phyloP scores from a whole-genome alignment of 1,284 basidiomycete species.

The Sporisorium sorghi region DNA sequence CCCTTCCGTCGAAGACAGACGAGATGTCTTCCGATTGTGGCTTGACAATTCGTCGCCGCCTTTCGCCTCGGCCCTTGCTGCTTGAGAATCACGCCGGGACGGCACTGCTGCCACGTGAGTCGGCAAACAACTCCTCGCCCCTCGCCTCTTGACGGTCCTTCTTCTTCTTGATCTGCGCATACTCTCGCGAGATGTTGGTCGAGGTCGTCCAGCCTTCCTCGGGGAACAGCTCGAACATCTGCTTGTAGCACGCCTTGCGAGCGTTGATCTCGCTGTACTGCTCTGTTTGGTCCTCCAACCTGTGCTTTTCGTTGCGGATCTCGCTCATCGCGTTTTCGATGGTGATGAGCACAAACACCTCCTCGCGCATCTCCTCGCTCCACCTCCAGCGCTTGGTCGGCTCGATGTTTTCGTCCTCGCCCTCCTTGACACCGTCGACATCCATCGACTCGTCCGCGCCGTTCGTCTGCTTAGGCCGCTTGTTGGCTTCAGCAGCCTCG shows the following conservation, averaged over 20 bases:
- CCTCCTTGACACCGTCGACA: slow-evolving; percentile 29
- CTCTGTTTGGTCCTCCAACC: slow-evolving; percentile 61
- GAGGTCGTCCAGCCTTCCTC: slow-evolving; percentile 65
- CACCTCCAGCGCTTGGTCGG: slow-evolving; percentile 63
- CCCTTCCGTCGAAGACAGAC: too few relatives aligned
- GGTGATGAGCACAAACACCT: slow-evolving; percentile 61
- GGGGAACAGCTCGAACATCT: slow-evolving; percentile 60
- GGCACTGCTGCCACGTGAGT: slow-evolving; percentile 41
- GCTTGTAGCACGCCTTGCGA: slow-evolving; percentile 65
- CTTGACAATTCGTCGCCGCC: slow-evolving; percentile 4
- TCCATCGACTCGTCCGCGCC: slow-evolving; percentile 31
- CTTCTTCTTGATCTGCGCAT: slow-evolving; percentile 59
- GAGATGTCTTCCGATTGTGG: slow-evolving; percentile 31
- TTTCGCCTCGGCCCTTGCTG: background rate
- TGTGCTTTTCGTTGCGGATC: slow-evolving; percentile 63
- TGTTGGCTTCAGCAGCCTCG: slow-evolving; percentile 11
- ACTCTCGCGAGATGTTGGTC: slow-evolving; percentile 62
- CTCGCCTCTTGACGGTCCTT: slow-evolving; percentile 54
- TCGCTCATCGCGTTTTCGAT: slow-evolving; percentile 67
- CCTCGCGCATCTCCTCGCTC: slow-evolving; percentile 65
- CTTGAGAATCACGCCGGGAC: slow-evolving; percentile 19
- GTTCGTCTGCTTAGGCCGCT: background rate
- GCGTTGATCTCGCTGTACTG: slow-evolving; percentile 64
- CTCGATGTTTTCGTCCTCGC: slow-evolving; percentile 47
- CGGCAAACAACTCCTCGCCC: slow-evolving; percentile 45